Base-by-base conservation (phyloP, 2,329 filamentous ascomycete species). In the Aureobasidium sp. region DNA sequence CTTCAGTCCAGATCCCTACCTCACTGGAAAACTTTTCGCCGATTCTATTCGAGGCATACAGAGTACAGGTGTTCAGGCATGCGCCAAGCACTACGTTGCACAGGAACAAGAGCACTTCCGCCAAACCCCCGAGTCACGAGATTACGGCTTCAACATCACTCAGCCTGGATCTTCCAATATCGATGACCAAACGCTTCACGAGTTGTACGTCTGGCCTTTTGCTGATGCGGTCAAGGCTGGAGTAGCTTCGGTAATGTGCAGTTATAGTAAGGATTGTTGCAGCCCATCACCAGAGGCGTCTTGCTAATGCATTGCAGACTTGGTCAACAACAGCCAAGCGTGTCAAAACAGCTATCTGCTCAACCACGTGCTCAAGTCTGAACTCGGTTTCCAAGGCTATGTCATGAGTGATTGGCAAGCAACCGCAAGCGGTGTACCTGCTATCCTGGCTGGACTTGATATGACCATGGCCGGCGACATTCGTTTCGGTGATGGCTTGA, bases 271-370 rank as follows among this genome's bases (percentile, higher is more conserved):
- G 31, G 8, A 31, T 31, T 9, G 9, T 31, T 1, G 8, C 11
- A 31, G 1, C 2, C 7, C 11, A 31, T 8, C 29, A 29, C 31
- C 7, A 31, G 11, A 31, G 8, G 31, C 31, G 11, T 11, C 29
- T 9, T 8, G 8, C 31, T 31, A 31, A 31, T 31, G 8, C 9
- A 9, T 9, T 31, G 7, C 31, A 31, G 31, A 72, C 20, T 64
- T 84, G 77, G 70, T 91, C 73, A 95, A 95, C 77, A 90, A 90
- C 73, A 89, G 85, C 6, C 90, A 91, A 67, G 82, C 76, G 0
- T 66, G 65, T 36, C 62, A 65, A n/a, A 89, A 89, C 69, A 84
- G 82, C 63, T 84, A 84, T 68, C 73, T 86, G 15, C 77, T 87
- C 49, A 89, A 88, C 64, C 83, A 82, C 0, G 76, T 89, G 5